Conservation (phyloP, 352 stramenopile species). For the Phytopythium aichiense region DNA sequence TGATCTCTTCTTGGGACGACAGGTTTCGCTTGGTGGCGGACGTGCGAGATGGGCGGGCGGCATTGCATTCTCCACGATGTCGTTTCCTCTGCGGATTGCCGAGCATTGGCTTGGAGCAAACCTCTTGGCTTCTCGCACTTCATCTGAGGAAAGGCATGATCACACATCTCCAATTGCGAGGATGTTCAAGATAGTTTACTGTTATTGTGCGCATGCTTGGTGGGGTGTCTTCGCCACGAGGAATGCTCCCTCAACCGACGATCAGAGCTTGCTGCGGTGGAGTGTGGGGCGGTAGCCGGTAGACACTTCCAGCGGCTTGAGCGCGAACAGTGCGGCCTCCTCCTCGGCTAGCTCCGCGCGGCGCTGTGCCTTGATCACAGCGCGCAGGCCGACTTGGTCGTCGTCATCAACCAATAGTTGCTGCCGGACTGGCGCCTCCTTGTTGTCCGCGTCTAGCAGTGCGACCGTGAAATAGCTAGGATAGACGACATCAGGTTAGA, state of each 20-base stretch:
- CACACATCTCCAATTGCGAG: no score
- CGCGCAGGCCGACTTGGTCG: conserved; percentile 21
- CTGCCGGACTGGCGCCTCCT: conserved; percentile 22
- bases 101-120: no score
- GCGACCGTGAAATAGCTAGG: conserved; percentile 30
- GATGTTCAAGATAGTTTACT: background rate
- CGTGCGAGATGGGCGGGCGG: background rate
- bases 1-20: no score
- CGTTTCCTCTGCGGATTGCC: background rate
- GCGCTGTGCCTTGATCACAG: conserved; percentile 33
- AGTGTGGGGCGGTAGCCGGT: background rate
- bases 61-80: background rate
- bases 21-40: no score
- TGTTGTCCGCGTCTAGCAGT: conserved; percentile 23
- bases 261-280: background rate
- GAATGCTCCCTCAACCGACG: background rate
- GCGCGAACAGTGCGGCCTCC: conserved; percentile 17
- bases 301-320: conserved; percentile 13
- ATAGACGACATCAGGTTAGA: no score
- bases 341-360: conserved; percentile 27
- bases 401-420: conserved; percentile 14
- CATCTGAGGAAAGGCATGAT: no score
- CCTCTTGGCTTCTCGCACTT: no score
- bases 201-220: background rate
- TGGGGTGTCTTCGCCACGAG: background rate